phyloP scores from a whole-genome alignment of 2,329 filamentous ascomycete species.

The Juglanconis sp. region DNA sequence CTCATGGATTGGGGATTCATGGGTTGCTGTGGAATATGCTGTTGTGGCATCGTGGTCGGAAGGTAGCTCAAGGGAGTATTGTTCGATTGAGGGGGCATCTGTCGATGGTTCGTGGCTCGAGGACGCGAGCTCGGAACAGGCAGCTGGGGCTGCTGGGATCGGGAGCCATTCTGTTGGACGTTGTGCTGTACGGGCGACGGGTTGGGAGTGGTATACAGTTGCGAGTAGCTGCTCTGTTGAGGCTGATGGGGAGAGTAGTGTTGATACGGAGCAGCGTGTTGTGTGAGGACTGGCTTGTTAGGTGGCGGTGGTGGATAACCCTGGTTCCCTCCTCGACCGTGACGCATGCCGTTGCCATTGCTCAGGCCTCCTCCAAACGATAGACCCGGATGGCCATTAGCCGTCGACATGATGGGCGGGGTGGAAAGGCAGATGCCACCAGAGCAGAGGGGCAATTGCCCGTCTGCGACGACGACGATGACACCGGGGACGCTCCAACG shows the following conservation, averaged over 20 bases:
- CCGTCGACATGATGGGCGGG: slow-evolving; percentile 29
- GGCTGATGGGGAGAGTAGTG: slow-evolving; percentile 52
- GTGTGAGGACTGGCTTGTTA: slow-evolving; percentile 52
- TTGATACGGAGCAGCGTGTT: slow-evolving; percentile 55
- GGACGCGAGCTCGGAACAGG: slow-evolving; percentile 42
- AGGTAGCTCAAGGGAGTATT: slow-evolving; percentile 31
- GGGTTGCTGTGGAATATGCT: slow-evolving; percentile 28
- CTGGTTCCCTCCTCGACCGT: slow-evolving; percentile 43
- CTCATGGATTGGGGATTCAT: not conserved
- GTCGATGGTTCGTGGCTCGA: slow-evolving; percentile 42
- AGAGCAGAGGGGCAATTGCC: not conserved
- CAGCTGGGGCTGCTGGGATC: slow-evolving; percentile 42
- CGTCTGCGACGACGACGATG: not conserved
- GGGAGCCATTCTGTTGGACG: slow-evolving; percentile 40
- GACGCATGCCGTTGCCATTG: slow-evolving; percentile 40
- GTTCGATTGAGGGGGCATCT: slow-evolving; percentile 40
- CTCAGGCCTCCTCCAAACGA: slow-evolving; percentile 36
- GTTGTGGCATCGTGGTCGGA: slow-evolving; percentile 30
- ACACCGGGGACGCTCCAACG: not conserved
- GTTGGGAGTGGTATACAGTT: slow-evolving; percentile 48
- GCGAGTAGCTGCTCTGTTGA: slow-evolving; percentile 44
- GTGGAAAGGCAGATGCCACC: slow-evolving; percentile 1
- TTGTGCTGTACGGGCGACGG: slow-evolving; percentile 46
- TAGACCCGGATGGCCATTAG: slow-evolving; percentile 52
- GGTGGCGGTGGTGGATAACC: slow-evolving; percentile 41